These are phyloP conservation scores for Globisporangium canariense DNA, from an alignment of 352 stramenopile species.

Conservation along the genomic window DNA sequence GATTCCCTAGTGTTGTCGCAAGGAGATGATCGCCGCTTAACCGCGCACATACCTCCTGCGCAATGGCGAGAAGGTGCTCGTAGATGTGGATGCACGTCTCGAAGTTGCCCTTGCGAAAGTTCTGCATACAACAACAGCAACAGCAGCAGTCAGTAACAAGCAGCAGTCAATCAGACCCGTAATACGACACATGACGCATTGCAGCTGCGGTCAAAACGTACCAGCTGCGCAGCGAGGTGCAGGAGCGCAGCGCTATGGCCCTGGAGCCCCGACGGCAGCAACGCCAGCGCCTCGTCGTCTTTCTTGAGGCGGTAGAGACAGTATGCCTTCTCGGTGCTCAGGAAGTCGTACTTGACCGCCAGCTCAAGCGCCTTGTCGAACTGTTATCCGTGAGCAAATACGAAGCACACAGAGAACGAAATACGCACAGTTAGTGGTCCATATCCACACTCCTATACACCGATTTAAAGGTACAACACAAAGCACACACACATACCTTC, in stretches of 20 bases:
- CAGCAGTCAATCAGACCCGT: conserved; percentile 1
- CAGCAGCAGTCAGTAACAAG: neutral
- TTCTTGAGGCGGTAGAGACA: conserved; percentile 80
- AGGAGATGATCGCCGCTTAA: neutral
- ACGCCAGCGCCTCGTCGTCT: conserved; percentile 56
- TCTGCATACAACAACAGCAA: conserved; percentile 25
- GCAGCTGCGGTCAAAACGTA: conserved; percentile 15
- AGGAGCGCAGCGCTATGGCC: conserved; percentile 40
- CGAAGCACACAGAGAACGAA: neutral
- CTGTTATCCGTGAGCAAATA: conserved; percentile 22
- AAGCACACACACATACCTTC: conserved; percentile 36
- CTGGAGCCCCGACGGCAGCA: conserved; percentile 31
- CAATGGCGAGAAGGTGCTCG: conserved; percentile 53
- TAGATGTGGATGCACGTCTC: conserved; percentile 71
- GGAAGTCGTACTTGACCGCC: conserved; percentile 61
- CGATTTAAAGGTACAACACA: neutral
- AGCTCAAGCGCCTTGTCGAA: conserved; percentile 85
- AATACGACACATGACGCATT: neutral
- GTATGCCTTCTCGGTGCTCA: conserved; percentile 68
- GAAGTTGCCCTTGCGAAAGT: conserved; percentile 68
- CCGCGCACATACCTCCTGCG: conserved; percentile 27
- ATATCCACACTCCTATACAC: neutral
- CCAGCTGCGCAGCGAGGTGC: conserved; percentile 70
- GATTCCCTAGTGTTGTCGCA: neutral
- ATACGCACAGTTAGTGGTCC: neutral